Evolutionary conservation across 257 asterid species (phyloP).

Genomic region (Solanum microdontum): DNA sequence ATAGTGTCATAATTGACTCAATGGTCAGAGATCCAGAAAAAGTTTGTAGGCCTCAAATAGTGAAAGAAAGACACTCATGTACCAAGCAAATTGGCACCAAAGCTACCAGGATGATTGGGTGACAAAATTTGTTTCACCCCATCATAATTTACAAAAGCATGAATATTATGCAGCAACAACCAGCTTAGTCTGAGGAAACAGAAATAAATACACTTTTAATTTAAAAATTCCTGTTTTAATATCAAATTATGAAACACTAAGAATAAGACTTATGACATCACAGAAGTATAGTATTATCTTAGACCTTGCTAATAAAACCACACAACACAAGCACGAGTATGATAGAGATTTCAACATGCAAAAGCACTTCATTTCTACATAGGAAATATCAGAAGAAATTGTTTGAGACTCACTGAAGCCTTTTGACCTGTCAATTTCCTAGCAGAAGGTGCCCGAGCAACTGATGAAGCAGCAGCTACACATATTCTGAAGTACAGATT

Average conservation of each 20-base stretch:
- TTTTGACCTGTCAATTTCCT: constrained; percentile 33
- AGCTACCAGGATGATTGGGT: neutral
- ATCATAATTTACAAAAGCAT: neutral
- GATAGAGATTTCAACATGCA: neutral
- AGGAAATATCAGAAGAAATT: neutral
- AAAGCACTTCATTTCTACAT: neutral
- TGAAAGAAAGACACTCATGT: neutral
- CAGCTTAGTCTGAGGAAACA: neutral
- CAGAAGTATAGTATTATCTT: neutral
- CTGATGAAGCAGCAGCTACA: constrained; percentile 88
- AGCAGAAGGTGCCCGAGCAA: constrained; percentile 71
- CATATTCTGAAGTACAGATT: constrained; percentile 56
- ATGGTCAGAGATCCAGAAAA: neutral
- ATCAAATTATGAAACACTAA: neutral
- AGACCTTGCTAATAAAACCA: neutral
- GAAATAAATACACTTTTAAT: neutral
- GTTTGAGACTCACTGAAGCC: constrained; percentile 23
- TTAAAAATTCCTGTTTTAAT: neutral
- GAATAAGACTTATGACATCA: neutral
- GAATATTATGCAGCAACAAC: neutral
- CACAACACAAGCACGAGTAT: neutral
- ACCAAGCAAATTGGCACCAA: neutral
- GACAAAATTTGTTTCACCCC: neutral
- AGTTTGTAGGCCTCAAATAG: neutral
- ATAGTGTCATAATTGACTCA: neutral